Base-by-base conservation (phyloP, 2,329 filamentous ascomycete species). In the Arthrobotrys sphaeroides region DNA sequence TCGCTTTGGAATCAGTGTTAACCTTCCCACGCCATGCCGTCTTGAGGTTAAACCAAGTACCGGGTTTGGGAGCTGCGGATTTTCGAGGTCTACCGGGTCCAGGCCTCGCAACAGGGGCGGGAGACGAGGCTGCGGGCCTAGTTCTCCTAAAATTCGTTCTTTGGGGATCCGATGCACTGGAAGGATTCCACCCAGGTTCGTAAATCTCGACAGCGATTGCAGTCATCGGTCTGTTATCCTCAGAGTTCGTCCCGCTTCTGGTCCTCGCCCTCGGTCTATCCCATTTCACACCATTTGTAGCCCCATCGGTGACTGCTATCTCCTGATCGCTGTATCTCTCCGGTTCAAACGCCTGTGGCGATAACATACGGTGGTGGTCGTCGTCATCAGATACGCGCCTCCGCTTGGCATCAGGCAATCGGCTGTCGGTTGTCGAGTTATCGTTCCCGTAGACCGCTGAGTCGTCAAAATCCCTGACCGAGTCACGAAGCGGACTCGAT, bases 121-220 rank as follows among this genome's bases (percentile, higher is more conserved):
- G 51, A 5, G 51, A 55, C 2, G 51, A 55, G 24, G 51, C 31
- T 18, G 5, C 20, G 10, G 36, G 51, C 18, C 31, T 6, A n/a
- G 31, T 62, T 2, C 22, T 47, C 3, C 18, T 67, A n/a, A 67
- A 74, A 9, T 5, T 1, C 5, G 69, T 74, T 16, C 12, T 45
- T 5, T 22, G 20, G 2, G 69, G 69, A 28, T 74, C 69, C 5
- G 55, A 42, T 3, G 26, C 5, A 22, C 49, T 65, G 18, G 7
- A 9, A 16, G 55, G 3, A n/a, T 59, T 33, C 67, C 67, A 55
- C 13, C 9, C 28, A 2, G 0, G 26, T 7, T 3, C 18, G 7
- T 20, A 3, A 36, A 36, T 18, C 9, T 20, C 31, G 22, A 6
- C 18, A 1, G 31, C 1, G 7, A 28, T 18, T 24, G 36, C 38